Evolutionary conservation across 2,329 filamentous ascomycete genomes (phyloP).

Genomic region (Penicillium expansum): DNA sequence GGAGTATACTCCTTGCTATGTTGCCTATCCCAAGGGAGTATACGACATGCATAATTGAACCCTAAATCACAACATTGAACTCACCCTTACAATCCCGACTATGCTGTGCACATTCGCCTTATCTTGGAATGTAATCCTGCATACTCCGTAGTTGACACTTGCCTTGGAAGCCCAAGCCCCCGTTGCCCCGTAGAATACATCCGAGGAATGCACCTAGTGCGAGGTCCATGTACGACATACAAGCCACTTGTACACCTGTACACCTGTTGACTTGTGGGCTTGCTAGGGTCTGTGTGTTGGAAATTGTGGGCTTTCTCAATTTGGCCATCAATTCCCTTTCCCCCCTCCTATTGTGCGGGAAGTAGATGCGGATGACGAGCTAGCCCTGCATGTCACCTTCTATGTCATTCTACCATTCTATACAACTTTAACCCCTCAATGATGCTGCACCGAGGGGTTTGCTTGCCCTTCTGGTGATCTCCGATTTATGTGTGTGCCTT

Average conservation of each 20-base stretch:
- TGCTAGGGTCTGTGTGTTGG: not conserved
- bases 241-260: not conserved
- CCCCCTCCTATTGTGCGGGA: not conserved
- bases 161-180: not conserved
- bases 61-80: not conserved
- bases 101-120: not conserved
- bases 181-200: constrained; percentile 5
- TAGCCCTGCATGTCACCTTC: constrained; percentile 4
- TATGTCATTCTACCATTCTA: not conserved
- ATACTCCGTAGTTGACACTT: not conserved
- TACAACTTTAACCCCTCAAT: constrained; percentile 1
- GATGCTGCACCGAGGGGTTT: not conserved
- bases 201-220: constrained; percentile 9
- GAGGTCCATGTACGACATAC: constrained; percentile 11
- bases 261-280: not conserved
- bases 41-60: not conserved
- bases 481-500: not conserved
- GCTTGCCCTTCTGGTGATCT: not conserved
- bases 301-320: not conserved
- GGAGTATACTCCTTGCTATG: too few relatives aligned
- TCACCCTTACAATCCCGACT: not conserved
- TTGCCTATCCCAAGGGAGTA: not conserved
- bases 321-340: not conserved
- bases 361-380: not conserved
- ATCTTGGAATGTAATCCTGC: constrained; percentile 6